Evolutionary conservation across 2,329 filamentous ascomycete species (phyloP), one percentile per base, ranked within the genome.

Genomic region (Thielaviopsis ethacetica): DNA sequence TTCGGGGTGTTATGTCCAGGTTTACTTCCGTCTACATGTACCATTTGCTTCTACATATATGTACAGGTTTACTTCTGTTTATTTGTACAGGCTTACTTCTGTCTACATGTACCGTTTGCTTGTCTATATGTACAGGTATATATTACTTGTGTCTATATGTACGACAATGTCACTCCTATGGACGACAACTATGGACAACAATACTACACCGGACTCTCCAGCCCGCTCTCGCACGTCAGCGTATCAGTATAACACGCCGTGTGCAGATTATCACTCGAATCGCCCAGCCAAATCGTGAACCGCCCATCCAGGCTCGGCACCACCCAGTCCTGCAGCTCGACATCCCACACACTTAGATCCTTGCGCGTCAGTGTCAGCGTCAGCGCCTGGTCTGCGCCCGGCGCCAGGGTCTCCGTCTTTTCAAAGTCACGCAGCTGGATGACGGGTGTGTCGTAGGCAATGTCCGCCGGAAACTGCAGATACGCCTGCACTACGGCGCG

Each of bases 311-410:
- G 65, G 0, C 62, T 65, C 5, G 72, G 72, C 9, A 76, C 67
- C 1, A 81, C 75, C 86, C 86, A 90, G 63, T 88, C 87, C 71
- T 88, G 84, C 49, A 71, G 67, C 5, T 72, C 69, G 0, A 81
- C 77, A 66, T 86, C 84, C 86, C 86, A 89, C 53, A 86, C 84
- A 63, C 85, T 88, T 59, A 89, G 59, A 66, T 89, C 86, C 65
- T 84, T 80, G 59, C 86, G 76, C 6, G 78, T 86, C 59, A 89
- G 64, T 0, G 72, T 70, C 64, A 89, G 74, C 21, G 75, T 73
- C 0, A 88, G 76, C 0, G 70, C 75, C 59, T 70, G 69, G 3
- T 69, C 76, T 66, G 81, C 73, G 0, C 80, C 81, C 0, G 76
- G 73, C 3, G 75, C 71, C 17, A 89, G 69, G 26, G 71, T 68